Percentiles rank a stretch among this genome's conserved stretches.
Evolutionary conservation across 352 stramenopile species (phyloP).

Genomic region (Pythium apleroticum): DNA sequence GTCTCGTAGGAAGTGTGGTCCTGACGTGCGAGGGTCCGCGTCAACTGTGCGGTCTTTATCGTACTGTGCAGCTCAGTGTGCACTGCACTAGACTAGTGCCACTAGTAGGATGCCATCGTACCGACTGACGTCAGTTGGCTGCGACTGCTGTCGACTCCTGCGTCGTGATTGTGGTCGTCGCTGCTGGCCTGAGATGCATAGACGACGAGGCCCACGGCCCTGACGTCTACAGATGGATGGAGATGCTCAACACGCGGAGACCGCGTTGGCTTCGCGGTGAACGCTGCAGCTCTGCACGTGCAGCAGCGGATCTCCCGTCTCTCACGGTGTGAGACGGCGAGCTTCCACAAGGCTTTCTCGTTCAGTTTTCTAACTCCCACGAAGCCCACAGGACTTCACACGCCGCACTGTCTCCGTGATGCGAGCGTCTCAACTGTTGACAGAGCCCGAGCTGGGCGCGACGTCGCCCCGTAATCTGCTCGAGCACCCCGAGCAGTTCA

Average conservation of each 20-base stretch:
- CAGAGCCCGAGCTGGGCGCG: background rate
- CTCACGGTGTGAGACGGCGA: background rate
- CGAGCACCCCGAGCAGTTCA: conserved; percentile 1
- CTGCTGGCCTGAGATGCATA: background rate
- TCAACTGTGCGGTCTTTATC: background rate
- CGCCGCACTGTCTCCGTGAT: background rate
- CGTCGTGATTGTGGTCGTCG: background rate
- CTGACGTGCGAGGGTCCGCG: background rate
- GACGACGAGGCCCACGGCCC: too few relatives aligned
- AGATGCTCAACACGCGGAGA: background rate
- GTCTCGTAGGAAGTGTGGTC: background rate
- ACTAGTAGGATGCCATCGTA: too few relatives aligned
- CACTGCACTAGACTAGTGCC: too few relatives aligned
- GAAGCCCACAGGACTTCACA: background rate
- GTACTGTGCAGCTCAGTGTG: too few relatives aligned
- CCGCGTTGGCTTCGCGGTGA: background rate
- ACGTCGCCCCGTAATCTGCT: background rate
- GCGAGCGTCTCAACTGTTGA: too few relatives aligned
- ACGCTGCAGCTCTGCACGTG: background rate
- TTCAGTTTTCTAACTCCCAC: background rate
- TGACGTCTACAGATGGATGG: background rate
- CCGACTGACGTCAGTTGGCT: background rate
- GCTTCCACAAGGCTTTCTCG: background rate
- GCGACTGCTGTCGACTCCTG: background rate
- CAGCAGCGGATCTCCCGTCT: background rate